Conservation (phyloP, 2,329 filamentous ascomycete species). For the Pestalotiopsis sp. region DNA sequence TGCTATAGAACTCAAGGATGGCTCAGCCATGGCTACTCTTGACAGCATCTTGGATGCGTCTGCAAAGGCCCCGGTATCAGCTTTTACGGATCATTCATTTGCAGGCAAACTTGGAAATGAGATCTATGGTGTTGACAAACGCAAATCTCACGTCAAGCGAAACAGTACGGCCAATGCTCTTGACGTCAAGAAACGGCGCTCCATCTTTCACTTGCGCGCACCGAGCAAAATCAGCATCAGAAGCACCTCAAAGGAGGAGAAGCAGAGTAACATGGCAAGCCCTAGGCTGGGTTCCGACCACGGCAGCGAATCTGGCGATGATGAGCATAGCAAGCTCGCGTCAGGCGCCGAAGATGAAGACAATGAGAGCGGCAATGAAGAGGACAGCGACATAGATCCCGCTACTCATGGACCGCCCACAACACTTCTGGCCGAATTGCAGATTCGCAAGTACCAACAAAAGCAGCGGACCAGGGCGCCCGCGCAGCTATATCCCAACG, state of each 20-base stretch:
- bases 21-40: constrained; percentile 85
- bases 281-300: constrained; percentile 9
- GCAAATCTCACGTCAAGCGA: constrained; percentile 37
- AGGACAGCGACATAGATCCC: constrained; percentile 48
- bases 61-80: constrained; percentile 81
- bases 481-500: constrained; percentile 64
- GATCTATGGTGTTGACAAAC: constrained; percentile 67
- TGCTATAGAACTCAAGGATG: constrained; percentile 64
- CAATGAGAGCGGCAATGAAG: constrained; percentile 45
- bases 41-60: constrained; percentile 93
- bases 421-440: constrained; percentile 88
- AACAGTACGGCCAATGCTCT: constrained; percentile 23
- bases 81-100: constrained; percentile 88
- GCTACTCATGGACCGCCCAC: constrained; percentile 74
- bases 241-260: constrained; percentile 24
- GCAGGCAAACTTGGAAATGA: constrained; percentile 75
- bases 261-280: constrained; percentile 18
- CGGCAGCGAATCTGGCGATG: constrained; percentile 20
- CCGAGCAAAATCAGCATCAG: constrained; percentile 34
- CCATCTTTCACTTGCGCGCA: constrained; percentile 50
- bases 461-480: constrained; percentile 76
- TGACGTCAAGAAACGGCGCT: constrained; percentile 47
- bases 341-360: constrained; percentile 33
- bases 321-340: constrained; percentile 26
- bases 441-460: constrained; percentile 86